Conservation (phyloP, 176 grass and related monocot genomes). For the Poa annua region DNA sequence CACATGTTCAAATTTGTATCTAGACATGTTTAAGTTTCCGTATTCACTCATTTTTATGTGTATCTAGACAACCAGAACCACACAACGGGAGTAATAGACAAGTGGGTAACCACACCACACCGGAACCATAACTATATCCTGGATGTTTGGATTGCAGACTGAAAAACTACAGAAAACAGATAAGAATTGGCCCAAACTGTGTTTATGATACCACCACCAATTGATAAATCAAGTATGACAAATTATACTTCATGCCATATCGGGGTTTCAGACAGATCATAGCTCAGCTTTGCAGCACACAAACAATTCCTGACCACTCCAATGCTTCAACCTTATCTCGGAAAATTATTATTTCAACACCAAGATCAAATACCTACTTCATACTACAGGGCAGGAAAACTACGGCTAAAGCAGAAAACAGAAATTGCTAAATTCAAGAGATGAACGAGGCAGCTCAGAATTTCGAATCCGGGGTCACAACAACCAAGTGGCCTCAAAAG, state of each 20-base stretch:
- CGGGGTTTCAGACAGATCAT: not conserved
- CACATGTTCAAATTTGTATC: too few species aligned
- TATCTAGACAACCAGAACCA: too few species aligned
- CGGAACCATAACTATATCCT: not conserved
- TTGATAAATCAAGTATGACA: not conserved
- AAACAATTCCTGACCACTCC: not conserved
- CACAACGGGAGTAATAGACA: not conserved
- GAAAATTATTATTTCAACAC: conserved; percentile 6
- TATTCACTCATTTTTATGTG: too few species aligned
- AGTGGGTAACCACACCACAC: not conserved
- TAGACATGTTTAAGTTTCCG: too few species aligned
- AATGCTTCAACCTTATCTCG: not conserved
- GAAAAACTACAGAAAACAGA: not conserved
- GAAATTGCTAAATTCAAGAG: not conserved
- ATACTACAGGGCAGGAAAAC: not conserved
- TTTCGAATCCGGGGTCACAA: not conserved
- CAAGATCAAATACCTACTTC: not conserved
- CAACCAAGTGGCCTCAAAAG: not conserved
- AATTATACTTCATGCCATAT: not conserved
- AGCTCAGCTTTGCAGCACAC: not conserved
- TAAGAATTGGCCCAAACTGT: not conserved
- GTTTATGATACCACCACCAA: not conserved
- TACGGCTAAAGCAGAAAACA: not conserved
- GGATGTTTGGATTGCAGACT: not conserved
- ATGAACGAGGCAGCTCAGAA: not conserved